Base-by-base conservation (phyloP, 805 yeast genomes). In the Candida broadrunensis region DNA sequence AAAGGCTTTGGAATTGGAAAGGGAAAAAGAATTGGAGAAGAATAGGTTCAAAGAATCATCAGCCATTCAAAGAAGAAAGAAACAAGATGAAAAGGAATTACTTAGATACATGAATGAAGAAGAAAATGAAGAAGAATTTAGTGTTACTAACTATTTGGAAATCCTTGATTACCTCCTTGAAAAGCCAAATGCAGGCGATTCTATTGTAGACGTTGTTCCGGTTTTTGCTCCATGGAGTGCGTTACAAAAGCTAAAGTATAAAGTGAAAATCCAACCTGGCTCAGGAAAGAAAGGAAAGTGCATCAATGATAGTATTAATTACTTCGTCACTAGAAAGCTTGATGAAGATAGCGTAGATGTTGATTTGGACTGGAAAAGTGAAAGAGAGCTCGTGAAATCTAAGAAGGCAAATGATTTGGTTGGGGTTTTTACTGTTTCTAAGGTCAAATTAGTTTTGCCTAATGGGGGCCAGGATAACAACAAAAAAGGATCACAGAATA, bases 151-250 rank as follows among this genome's bases (percentile, higher is more conserved):
- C 33, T 71, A 67, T 46, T 58, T 70, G 39, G 69, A 68, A 33
- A 73, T 75, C 24, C 57, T 72, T 5, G 82, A 76, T 49, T 54
- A 70, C 3, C 58, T 78, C 19, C 53, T 75, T 18, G 42, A 69
- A 13, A 70, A 74, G 25, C 81, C 81, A 1, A 57, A 62, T 9
- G 53, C 65, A 21, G 56, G 64, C 1, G 95, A 86, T 54, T 64
- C 54, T 2, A 65, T 86, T 9, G 52, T 70, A 9, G 86, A 81
- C 42, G 80, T 85, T 5, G 75, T 91, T 11, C 95, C 97, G 1
- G 81, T 88, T 15, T 91, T 89, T 72, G 97, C 93, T 0, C 99
- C 99, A 2, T 93, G 97, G 96, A 63, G 77, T 11, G 75, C 97
- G 0, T 60, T 93, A 47, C 73, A 69, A 44, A 85, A 85, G 56